A percentile compares a stretch with the other conserved stretches of the same genome.
Conservation (phyloP, 163 green algal species). For the Smithsoniella earleae region DNA sequence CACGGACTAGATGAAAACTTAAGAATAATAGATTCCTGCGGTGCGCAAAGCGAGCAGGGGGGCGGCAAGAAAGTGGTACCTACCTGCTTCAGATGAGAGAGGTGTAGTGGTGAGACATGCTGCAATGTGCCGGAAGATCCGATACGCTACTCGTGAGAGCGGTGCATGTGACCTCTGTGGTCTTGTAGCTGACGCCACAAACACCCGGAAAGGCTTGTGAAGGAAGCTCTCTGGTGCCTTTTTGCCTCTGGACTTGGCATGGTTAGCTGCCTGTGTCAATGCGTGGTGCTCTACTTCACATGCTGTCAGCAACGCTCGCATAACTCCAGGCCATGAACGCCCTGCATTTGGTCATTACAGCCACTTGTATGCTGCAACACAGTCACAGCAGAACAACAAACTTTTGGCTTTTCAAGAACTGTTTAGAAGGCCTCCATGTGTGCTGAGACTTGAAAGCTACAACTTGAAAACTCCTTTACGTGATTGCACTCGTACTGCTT, state of each 20-base stretch:
- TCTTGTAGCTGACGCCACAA: not conserved
- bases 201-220: not conserved
- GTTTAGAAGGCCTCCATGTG: too few species aligned
- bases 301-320: conserved; percentile 1
- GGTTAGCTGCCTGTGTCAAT: not conserved
- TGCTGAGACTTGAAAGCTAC: too few species aligned
- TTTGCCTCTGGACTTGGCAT: not conserved
- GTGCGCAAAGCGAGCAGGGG: not conserved
- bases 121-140: not conserved
- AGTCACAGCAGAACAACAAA: not conserved
- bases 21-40: not conserved
- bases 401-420: too few species aligned
- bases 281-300: not conserved
- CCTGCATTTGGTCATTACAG: conserved; percentile 4
- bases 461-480: too few species aligned
- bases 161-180: not conserved
- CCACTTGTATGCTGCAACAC: not conserved
- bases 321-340: conserved; percentile 8
- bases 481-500: not conserved
- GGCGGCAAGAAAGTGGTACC: not conserved
- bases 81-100: conserved; percentile 1
- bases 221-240: conserved; percentile 11
- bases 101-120: not conserved
- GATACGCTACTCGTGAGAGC: not conserved
- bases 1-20: not conserved